Evolutionary conservation across 805 yeast genomes (phyloP).

Genomic region (Saccharomycopsis guyanensis): DNA sequence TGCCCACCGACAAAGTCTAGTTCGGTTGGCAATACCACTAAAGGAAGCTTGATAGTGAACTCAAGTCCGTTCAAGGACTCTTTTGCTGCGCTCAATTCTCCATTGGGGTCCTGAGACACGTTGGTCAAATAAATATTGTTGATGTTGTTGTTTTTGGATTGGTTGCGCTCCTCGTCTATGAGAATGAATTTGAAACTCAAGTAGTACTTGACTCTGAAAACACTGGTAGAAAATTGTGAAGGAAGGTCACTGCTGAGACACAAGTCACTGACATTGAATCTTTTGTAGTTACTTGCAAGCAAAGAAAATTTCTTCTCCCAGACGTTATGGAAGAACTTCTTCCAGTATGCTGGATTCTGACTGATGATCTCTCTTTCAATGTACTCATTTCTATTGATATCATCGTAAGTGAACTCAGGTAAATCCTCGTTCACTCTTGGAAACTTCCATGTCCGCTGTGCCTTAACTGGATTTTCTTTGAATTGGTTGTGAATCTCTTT

Average conservation of each 20-base stretch:
- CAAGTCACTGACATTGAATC: constrained; percentile 16
- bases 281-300: constrained; percentile 6
- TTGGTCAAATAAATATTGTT: constrained; percentile 20
- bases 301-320: constrained; percentile 17
- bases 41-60: constrained; percentile 38
- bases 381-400: constrained; percentile 13
- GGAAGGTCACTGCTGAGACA: constrained; percentile 22
- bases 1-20: constrained; percentile 5
- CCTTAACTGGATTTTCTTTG: constrained; percentile 10
- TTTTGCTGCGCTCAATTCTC: constrained; percentile 28
- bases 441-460: constrained; percentile 18
- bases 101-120: constrained; percentile 32
- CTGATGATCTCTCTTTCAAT: constrained; percentile 12
- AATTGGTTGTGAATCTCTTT: constrained; percentile 12
- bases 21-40: constrained; percentile 34
- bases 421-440: constrained; percentile 2
- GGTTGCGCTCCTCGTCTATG: constrained; percentile 22
- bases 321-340: constrained; percentile 8
- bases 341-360: constrained; percentile 19
- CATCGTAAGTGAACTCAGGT: constrained; percentile 5
- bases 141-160: constrained; percentile 19
- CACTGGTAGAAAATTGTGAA: constrained; percentile 33
- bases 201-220: constrained; percentile 35
- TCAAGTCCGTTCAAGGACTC: constrained; percentile 32
- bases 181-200: constrained; percentile 32